Conservation (phyloP, 768 basidiomycete genomes). For the Favolaschia claudopus region DNA sequence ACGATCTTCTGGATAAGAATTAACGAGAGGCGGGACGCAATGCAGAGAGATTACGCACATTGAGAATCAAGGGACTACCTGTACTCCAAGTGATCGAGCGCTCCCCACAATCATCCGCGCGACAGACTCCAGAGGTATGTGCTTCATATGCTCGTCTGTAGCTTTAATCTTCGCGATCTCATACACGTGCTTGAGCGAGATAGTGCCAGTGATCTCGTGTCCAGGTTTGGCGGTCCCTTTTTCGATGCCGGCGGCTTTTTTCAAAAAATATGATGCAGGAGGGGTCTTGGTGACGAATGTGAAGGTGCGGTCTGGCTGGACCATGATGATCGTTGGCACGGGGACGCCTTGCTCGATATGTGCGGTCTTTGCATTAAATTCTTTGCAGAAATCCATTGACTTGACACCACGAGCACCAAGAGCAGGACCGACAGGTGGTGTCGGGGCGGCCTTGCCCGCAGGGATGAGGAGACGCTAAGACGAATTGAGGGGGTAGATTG, state of each 20-base stretch:
- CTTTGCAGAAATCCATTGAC: slow-evolving; percentile 99
- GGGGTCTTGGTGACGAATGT: slow-evolving; percentile 93
- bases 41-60: slow-evolving; percentile 25
- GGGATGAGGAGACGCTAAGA: slow-evolving; percentile 82
- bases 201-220: slow-evolving; percentile 78
- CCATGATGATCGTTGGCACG: slow-evolving; percentile 89
- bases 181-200: slow-evolving; percentile 96
- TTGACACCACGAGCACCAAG: slow-evolving; percentile 98
- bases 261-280: slow-evolving; percentile 88
- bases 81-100: slow-evolving; percentile 87
- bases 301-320: slow-evolving; percentile 95
- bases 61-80: slow-evolving; percentile 80
- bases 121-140: slow-evolving; percentile 86
- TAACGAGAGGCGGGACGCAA: slow-evolving; percentile 7
- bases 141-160: slow-evolving; percentile 87
- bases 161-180: slow-evolving; percentile 98
- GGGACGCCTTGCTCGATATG: slow-evolving; percentile 87
- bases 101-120: slow-evolving; percentile 89
- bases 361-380: slow-evolving; percentile 97
- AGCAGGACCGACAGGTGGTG: slow-evolving; percentile 96
- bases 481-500: slow-evolving; percentile 22
- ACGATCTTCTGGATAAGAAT: slow-evolving; percentile 12
- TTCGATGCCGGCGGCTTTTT: slow-evolving; percentile 88
- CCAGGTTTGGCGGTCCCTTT: slow-evolving; percentile 89
- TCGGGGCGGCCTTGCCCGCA: slow-evolving; percentile 95